Evolutionary conservation across 73 alveolate genomes (phyloP).

Genomic region (Blepharisma stoltei): DNA sequence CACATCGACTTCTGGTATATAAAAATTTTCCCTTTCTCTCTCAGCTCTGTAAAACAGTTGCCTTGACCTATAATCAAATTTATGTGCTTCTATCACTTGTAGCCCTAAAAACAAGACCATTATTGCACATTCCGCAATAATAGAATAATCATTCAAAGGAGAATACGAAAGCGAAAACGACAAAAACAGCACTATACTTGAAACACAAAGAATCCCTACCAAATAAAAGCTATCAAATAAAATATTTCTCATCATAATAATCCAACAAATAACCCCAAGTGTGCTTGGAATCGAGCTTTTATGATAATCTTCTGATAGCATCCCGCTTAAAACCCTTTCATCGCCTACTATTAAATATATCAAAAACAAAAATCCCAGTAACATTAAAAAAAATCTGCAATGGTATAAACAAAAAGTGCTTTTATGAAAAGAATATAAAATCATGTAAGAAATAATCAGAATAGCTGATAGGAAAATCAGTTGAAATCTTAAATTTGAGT

Average conservation of each 20-base stretch:
- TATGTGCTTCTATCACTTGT: slow-evolving; percentile 8
- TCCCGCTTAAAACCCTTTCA: background rate
- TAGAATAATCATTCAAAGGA: background rate
- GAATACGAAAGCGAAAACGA: background rate
- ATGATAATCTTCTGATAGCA: background rate
- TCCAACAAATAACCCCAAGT: background rate
- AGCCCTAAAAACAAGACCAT: background rate
- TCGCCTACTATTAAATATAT: background rate
- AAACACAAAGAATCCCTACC: background rate
- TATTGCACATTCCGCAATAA: background rate
- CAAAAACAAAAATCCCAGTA: background rate
- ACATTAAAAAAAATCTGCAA: background rate
- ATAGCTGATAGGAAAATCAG: no score
- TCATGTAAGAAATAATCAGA: no score
- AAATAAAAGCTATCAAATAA: background rate
- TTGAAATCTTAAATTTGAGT: no score
- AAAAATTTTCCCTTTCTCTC: background rate
- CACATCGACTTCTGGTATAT: no score
- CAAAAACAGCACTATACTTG: background rate
- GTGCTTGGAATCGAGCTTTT: background rate
- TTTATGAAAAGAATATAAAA: no score
- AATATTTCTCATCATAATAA: slow-evolving; percentile 3
- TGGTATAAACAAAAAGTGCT: no score
- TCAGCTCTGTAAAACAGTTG: slow-evolving; percentile 21
- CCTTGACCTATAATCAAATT: background rate